phyloP scores from a whole-genome alignment of 2,329 filamentous ascomycete genomes.

The Sporothrix phasma region DNA sequence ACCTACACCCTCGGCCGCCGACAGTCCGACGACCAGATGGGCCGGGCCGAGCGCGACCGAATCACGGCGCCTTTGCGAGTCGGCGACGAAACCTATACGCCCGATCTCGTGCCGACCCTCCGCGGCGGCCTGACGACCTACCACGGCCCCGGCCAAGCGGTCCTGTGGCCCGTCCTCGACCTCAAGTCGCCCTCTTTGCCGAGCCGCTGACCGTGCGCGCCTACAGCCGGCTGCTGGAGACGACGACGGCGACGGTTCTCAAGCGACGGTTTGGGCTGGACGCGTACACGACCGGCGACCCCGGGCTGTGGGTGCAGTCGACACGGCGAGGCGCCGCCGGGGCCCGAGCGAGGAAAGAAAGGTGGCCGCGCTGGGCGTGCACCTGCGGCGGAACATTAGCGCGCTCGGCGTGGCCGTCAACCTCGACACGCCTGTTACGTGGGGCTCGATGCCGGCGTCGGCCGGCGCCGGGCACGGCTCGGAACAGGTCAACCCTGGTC shows the following conservation, averaged over 20 bases:
- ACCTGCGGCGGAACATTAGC: conserved; percentile 72
- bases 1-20: conserved; percentile 87
- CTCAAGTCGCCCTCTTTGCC: conserved; percentile 39
- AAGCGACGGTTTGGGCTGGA: conserved; percentile 45
- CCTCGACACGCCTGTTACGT: conserved; percentile 47
- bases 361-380: conserved; percentile 87
- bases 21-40: conserved; percentile 44
- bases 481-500: no score
- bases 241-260: conserved; percentile 60
- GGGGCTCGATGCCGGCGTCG: conserved; percentile 15
- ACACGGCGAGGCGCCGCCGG: conserved; percentile 6
- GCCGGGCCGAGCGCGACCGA: conserved; percentile 33
- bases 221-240: conserved; percentile 72
- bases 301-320: conserved; percentile 66
- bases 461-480: no score
- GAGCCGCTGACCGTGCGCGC: conserved; percentile 53
- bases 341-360: conserved; percentile 57
- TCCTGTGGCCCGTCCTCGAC: conserved; percentile 88
- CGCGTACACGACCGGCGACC: conserved; percentile 59
- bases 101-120: conserved; percentile 59
- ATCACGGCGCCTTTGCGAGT: conserved; percentile 35
- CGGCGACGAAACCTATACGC: conserved; percentile 29
- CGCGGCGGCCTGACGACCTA: conserved; percentile 89
- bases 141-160: conserved; percentile 85
- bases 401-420: conserved; percentile 79